These are phyloP conservation scores for Macrophomina tecta DNA, from an alignment of 2,329 filamentous ascomycete species.

Conservation along the genomic window DNA sequence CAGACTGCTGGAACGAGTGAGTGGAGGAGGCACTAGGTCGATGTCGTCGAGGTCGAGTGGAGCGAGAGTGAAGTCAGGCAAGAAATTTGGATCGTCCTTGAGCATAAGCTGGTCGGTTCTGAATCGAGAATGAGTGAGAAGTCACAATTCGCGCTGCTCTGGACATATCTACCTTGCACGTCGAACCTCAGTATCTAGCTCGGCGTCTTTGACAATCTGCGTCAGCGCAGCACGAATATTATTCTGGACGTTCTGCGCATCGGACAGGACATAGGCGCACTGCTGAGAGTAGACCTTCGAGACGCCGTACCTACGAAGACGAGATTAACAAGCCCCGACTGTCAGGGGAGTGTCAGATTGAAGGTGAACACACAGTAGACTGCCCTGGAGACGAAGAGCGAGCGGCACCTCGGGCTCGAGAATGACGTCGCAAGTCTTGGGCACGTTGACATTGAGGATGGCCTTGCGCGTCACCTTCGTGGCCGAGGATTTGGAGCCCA, in stretches of 20 bases:
- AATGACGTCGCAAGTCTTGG: slow-evolving; percentile 88
- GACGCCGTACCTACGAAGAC: slow-evolving; percentile 61
- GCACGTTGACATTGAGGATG: slow-evolving; percentile 85
- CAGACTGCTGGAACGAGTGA: slow-evolving; percentile 29
- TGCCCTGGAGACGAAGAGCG: slow-evolving; percentile 87
- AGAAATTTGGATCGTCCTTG: slow-evolving; percentile 81
- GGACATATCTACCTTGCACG: slow-evolving; percentile 68
- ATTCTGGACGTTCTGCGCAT: slow-evolving; percentile 76
- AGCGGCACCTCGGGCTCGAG: slow-evolving; percentile 83
- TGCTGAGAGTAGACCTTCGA: slow-evolving; percentile 87
- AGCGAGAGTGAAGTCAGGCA: slow-evolving; percentile 69
- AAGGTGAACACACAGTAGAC: slow-evolving; percentile 67
- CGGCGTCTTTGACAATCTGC: slow-evolving; percentile 61
- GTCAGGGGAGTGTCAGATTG: not conserved
- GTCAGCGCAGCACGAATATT: slow-evolving; percentile 71
- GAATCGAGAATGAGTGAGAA: not conserved
- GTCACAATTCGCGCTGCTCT: not conserved
- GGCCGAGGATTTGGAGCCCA: slow-evolving; percentile 73
- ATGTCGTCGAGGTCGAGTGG: slow-evolving; percentile 64
- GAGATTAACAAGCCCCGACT: not conserved
- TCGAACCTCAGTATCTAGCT: slow-evolving; percentile 72
- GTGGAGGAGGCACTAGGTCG: slow-evolving; percentile 43
- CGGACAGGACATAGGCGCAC: slow-evolving; percentile 81
- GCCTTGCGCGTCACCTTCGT: slow-evolving; percentile 80
- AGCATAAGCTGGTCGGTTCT: slow-evolving; percentile 80